phyloP scores from a whole-genome alignment of 1,284 basidiomycete species.

The Ustilago sp. region DNA sequence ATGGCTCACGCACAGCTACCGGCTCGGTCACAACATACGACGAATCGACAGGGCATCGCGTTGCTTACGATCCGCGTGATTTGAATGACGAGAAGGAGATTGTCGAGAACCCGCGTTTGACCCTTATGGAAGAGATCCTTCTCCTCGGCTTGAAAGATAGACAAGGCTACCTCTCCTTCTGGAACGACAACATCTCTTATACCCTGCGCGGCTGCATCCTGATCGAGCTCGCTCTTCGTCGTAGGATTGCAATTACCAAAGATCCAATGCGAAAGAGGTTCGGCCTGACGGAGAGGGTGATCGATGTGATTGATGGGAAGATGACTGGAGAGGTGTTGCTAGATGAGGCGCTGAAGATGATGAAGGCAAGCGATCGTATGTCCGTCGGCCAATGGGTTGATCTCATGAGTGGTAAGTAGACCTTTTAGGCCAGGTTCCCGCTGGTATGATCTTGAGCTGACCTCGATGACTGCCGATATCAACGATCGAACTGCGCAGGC shows the following conservation, averaged over 20 bases:
- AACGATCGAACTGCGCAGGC: background rate
- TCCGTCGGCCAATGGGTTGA: conserved; percentile 66
- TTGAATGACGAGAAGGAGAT: conserved; percentile 82
- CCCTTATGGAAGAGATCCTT: conserved; percentile 96
- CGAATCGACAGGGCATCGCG: conserved; percentile 67
- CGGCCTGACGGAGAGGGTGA: conserved; percentile 50
- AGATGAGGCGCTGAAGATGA: conserved; percentile 67
- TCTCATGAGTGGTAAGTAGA: conserved; percentile 58
- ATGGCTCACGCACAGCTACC: conserved; percentile 43
- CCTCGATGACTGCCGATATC: too few relatives aligned
- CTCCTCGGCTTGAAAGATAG: conserved; percentile 90
- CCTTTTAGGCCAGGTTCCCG: too few relatives aligned
- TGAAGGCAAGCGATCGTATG: conserved; percentile 60
- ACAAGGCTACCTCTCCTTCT: conserved; percentile 72
- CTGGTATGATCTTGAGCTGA: too few relatives aligned
- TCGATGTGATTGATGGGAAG: conserved; percentile 64
- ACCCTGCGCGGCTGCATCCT: conserved; percentile 67
- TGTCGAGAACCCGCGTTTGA: conserved; percentile 82
- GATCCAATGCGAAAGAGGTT: conserved; percentile 53
- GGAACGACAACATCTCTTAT: conserved; percentile 70
- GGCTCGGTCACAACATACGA: conserved; percentile 55
- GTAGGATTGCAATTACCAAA: conserved; percentile 57
- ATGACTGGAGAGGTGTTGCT: conserved; percentile 67
- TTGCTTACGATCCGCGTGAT: conserved; percentile 95
- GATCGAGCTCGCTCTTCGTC: conserved; percentile 65